Percentiles rank a stretch among this genome's conserved stretches.
phyloP scores from a whole-genome alignment of 495 filamentous ascomycete species.

The Trichoderma orchidacearum region DNA sequence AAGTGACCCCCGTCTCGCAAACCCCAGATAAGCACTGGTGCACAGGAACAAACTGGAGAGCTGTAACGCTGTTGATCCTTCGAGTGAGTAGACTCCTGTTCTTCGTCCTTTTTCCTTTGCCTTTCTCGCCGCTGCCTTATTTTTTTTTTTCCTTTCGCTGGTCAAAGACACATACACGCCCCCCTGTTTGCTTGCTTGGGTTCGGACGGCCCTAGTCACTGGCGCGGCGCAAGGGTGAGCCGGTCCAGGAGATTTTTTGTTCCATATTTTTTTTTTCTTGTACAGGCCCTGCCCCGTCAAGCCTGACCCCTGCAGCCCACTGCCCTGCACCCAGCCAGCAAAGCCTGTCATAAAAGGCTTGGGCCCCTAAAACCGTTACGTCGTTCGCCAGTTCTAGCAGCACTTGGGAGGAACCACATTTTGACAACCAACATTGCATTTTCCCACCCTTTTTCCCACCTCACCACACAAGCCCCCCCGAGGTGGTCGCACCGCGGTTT shows the following conservation, averaged over 20 bases:
- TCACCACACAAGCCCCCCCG: background rate
- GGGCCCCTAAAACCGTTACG: background rate
- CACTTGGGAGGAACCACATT: background rate
- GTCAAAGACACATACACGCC: background rate
- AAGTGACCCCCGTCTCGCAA: background rate
- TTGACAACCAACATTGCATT: background rate
- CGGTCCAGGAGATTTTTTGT: slow-evolving; percentile 1
- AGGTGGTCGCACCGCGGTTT: background rate
- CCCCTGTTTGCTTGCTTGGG: slow-evolving; percentile 2
- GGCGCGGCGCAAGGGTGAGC: slow-evolving; percentile 1
- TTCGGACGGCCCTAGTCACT: background rate
- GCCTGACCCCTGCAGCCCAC: background rate
- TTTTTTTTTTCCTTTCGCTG: background rate
- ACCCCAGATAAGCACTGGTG: too few relatives aligned
- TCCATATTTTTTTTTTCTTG: background rate
- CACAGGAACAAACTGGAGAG: background rate
- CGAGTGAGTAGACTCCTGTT: background rate
- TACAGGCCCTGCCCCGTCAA: background rate
- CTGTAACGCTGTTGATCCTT: background rate
- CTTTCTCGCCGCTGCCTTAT: background rate
- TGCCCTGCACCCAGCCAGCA: background rate
- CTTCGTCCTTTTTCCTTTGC: background rate
- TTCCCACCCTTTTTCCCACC: slow-evolving; percentile 1
- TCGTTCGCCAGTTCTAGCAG: background rate
- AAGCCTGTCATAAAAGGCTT: background rate